A percentile compares a stretch with the other conserved stretches of the same genome.
phyloP scores from a whole-genome alignment of 306 rosid species.

The Abrus pulchellus region DNA sequence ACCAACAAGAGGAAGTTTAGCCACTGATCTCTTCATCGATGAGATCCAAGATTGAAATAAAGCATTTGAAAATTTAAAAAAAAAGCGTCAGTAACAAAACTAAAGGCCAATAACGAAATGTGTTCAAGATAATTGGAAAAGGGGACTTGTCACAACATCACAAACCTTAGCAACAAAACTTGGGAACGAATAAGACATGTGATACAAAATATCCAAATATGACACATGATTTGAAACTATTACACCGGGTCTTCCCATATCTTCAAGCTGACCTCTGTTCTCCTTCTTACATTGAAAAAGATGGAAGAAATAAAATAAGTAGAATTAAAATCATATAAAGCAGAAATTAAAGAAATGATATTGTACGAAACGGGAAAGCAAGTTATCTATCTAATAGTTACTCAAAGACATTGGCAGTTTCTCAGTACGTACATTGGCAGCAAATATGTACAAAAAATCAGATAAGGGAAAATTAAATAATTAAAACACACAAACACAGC shows the following conservation, averaged over 20 bases:
- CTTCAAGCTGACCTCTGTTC: conserved; percentile 53
- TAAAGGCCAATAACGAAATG: too few relatives aligned
- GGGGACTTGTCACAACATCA: background rate
- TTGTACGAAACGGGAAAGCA: background rate
- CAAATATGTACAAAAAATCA: conserved; percentile 16
- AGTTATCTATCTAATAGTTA: too few relatives aligned
- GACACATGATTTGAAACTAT: conserved; percentile 92
- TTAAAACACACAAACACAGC: background rate
- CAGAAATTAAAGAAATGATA: background rate
- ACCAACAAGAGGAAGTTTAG: conserved; percentile 87
- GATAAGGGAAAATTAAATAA: conserved; percentile 4
- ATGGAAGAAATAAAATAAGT: background rate
- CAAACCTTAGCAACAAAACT: conserved; percentile 99
- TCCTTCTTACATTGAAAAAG: conserved; percentile 54
- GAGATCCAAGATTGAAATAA: conserved; percentile 49
- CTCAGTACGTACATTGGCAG: conserved; percentile 2
- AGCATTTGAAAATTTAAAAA: conserved; percentile 17
- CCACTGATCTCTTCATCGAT: conserved; percentile 92
- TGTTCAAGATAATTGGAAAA: background rate
- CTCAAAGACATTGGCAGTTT: background rate
- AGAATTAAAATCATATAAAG: background rate
- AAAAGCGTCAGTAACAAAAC: conserved; percentile 57
- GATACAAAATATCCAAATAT: conserved; percentile 92
- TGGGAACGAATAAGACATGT: conserved; percentile 89
- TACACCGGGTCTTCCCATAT: conserved; percentile 80